Evolutionary conservation across 2,329 filamentous ascomycete species (phyloP), one percentile per base, ranked within the genome.

Genomic region (Paecilomyces fulvus): DNA sequence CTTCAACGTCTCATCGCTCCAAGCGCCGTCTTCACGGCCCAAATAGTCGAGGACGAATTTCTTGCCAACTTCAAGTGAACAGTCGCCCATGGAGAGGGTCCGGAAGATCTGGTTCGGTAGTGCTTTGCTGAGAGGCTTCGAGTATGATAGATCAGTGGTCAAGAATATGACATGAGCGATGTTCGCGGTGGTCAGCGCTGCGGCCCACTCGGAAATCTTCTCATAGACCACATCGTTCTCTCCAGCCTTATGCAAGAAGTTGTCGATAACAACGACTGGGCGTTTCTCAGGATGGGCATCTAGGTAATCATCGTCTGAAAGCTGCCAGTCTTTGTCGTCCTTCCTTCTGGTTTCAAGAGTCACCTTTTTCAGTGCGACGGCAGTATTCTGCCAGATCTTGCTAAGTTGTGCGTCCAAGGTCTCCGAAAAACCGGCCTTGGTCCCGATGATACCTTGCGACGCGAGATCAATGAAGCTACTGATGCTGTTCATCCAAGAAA

Each of bases 401-500:
- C 83, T 85, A 14, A 97, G 76, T 65, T 97, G 92, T 0, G 88
- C 86, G 67, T 96, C 92, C 28, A 96, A 77, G 0, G 91, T 96
- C 69, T 96, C 92, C 0, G 90, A 95, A 68, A 97, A 96, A 7
- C 92, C 92, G 5, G 91, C 89, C 74, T 97, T 96, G 57, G 95
- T 89, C 11, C 92, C 92, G 20, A 92, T 95, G 11, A 94, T 94
- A 64, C 92, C 89, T 70, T 96, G 92, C 1, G 94, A 90, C 21
- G 92, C 94, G 37, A 97, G 82, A 64, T 97, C 94, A 61, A 96
- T 80, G 74, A 96, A 83, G 69, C 91, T 95, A 73, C 89, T 95
- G 62, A 97, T 84, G 66, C 86, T 96, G 72, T 97, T 96, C 75
- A 95, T 88, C 89, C 92, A 97, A 0, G 90, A 95, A 70, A 99